Evolutionary conservation across 306 rosid species (phyloP).

Genomic region (Acacia melanoxylon): DNA sequence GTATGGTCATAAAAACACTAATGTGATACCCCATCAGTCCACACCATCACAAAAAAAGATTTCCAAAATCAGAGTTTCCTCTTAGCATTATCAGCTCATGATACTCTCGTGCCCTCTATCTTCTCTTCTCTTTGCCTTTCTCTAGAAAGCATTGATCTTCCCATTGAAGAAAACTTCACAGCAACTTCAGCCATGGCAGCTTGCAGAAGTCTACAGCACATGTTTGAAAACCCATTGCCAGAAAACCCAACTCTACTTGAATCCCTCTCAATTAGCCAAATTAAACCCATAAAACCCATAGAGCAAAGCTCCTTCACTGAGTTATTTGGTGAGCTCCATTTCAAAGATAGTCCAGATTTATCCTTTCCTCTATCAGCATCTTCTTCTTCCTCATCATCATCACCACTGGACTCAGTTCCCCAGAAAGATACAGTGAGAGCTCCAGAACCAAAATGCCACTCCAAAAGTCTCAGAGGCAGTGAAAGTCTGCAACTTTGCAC

Average conservation of each 20-base stretch:
- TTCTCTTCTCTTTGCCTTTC: conserved; percentile 26
- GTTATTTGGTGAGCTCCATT: conserved; percentile 78
- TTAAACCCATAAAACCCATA: conserved; percentile 40
- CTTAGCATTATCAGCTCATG: conserved; percentile 43
- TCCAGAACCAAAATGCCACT: conserved; percentile 16
- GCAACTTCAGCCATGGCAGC: conserved; percentile 56
- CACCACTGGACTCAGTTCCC: conserved; percentile 7
- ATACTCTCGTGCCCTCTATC: conserved; percentile 47
- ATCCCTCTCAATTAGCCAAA: conserved; percentile 62
- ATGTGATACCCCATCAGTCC: background rate
- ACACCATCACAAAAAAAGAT: conserved; percentile 21
- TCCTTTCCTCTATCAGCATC: conserved; percentile 8
- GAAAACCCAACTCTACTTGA: conserved; percentile 57
- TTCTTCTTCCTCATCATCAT: conserved; percentile 13
- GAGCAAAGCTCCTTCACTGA: conserved; percentile 53
- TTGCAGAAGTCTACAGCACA: conserved; percentile 68
- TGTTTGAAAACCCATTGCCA: conserved; percentile 69
- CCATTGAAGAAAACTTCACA: background rate
- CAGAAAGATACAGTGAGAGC: conserved; percentile 19
- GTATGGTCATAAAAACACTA: background rate
- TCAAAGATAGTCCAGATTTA: conserved; percentile 43
- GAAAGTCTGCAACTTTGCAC: conserved; percentile 69
- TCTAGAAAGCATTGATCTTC: background rate
- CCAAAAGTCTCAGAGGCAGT: conserved; percentile 35
- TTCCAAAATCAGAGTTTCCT: conserved; percentile 18